Evolutionary conservation across 371 early-diverging fungal genomes (phyloP).

Genomic region (Basidiobolus meristosporus): DNA sequence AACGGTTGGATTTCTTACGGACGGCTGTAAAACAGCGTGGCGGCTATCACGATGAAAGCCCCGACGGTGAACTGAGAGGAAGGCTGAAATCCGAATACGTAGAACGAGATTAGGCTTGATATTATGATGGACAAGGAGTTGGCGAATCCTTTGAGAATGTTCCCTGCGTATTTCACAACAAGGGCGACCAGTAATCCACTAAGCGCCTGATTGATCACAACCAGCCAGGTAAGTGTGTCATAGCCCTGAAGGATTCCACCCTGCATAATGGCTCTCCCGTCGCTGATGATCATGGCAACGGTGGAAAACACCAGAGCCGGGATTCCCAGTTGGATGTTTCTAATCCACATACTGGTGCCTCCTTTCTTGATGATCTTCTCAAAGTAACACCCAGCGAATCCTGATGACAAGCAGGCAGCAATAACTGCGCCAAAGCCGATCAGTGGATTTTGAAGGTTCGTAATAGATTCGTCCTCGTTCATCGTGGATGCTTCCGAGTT

Average conservation of each 20-base stretch:
- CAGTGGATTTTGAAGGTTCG: constrained; percentile 24
- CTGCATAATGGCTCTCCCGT: constrained; percentile 28
- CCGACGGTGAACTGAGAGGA: constrained; percentile 47
- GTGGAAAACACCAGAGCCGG: constrained; percentile 37
- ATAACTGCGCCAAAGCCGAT: constrained; percentile 37
- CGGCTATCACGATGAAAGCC: constrained; percentile 30
- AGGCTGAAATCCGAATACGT: constrained; percentile 52
- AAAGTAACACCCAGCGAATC: constrained; percentile 52
- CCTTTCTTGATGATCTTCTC: constrained; percentile 42
- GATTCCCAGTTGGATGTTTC: constrained; percentile 57
- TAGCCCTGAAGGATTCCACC: constrained; percentile 66
- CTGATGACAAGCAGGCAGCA: constrained; percentile 39
- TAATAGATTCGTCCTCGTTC: no score
- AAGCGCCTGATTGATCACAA: constrained; percentile 56
- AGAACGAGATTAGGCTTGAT: constrained; percentile 47
- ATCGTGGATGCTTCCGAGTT: constrained; percentile 6
- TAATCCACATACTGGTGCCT: constrained; percentile 47
- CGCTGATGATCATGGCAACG: constrained; percentile 36
- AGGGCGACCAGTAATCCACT: constrained; percentile 72
- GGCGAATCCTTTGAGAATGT: no score
- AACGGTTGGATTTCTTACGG: no score
- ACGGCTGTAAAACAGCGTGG: constrained; percentile 40
- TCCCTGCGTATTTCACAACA: constrained; percentile 80
- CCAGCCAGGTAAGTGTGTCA: constrained; percentile 43
- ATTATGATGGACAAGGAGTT: constrained; percentile 76